phyloP scores from a whole-genome alignment of 805 yeast species.

The Candida parachauliodes region DNA sequence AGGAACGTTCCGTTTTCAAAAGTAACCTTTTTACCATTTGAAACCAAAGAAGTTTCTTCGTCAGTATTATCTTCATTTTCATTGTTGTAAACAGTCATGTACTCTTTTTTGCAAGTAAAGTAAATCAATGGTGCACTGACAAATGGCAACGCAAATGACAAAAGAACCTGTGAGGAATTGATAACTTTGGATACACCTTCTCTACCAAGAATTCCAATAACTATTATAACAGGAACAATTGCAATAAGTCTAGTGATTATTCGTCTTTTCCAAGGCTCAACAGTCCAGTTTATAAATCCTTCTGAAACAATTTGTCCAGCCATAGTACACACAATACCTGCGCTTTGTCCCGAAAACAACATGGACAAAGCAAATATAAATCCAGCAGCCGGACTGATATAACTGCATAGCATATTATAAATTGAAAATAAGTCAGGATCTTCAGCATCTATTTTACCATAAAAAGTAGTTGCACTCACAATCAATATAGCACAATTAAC shows the following conservation, averaged over 20 bases:
- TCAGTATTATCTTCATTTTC: slow-evolving; percentile 12
- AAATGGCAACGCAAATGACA: slow-evolving; percentile 42
- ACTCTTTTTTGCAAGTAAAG: slow-evolving; percentile 38
- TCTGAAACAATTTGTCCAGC: slow-evolving; percentile 46
- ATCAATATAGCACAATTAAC: slow-evolving; percentile 43
- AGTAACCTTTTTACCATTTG: slow-evolving; percentile 17
- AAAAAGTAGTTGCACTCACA: slow-evolving; percentile 42
- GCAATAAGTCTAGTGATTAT: slow-evolving; percentile 40
- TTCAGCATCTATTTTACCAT: slow-evolving; percentile 41
- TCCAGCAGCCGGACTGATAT: slow-evolving; percentile 45
- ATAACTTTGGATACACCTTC: slow-evolving; percentile 44
- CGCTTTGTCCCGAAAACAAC: slow-evolving; percentile 46
- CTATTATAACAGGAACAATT: slow-evolving; percentile 38
- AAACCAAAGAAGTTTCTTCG: slow-evolving; percentile 15
- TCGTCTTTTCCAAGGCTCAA: slow-evolving; percentile 42
- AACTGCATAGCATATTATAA: slow-evolving; percentile 40
- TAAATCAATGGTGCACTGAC: slow-evolving; percentile 45
- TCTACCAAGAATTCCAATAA: slow-evolving; percentile 35
- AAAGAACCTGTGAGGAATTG: slow-evolving; percentile 43
- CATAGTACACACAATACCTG: slow-evolving; percentile 48
- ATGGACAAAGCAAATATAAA: slow-evolving; percentile 42
- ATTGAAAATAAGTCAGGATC: slow-evolving; percentile 45
- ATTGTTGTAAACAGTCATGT: slow-evolving; percentile 35
- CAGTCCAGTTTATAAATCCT: slow-evolving; percentile 44
- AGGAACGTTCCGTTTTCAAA: slow-evolving; percentile 39